Evolutionary conservation across 2,329 filamentous ascomycete genomes (phyloP).

Genomic region (Acrocalymma vagum): DNA sequence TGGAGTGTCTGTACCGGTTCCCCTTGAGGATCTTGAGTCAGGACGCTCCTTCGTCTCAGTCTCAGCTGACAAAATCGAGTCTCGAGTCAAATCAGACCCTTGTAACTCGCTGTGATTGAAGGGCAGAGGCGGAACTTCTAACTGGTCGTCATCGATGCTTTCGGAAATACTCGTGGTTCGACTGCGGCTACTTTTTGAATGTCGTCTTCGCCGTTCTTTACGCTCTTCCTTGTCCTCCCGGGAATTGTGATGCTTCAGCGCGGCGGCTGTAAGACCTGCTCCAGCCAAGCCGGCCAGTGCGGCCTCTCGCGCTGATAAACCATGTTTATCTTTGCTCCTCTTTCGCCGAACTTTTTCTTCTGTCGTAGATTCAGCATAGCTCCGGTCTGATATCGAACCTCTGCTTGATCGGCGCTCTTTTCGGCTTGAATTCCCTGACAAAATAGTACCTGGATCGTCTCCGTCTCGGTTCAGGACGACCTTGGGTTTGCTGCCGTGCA

Average conservation of each 20-base stretch:
- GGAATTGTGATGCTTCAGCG: slow-evolving; percentile 72
- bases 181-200: slow-evolving; percentile 61
- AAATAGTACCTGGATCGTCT: slow-evolving; percentile 65
- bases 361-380: slow-evolving; percentile 39
- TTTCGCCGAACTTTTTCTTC: slow-evolving; percentile 62
- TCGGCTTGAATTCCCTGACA: slow-evolving; percentile 63
- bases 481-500: slow-evolving; percentile 64
- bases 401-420: slow-evolving; percentile 65
- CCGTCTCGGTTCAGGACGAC: slow-evolving; percentile 67
- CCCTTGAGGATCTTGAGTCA: slow-evolving; percentile 70
- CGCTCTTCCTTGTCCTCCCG: slow-evolving; percentile 56
- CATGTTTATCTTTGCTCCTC: slow-evolving; percentile 61
- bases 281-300: slow-evolving; percentile 63
- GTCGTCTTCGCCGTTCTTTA: slow-evolving; percentile 55
- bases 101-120: slow-evolving; percentile 82
- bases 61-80: slow-evolving; percentile 84
- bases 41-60: slow-evolving; percentile 69
- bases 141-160: slow-evolving; percentile 58
- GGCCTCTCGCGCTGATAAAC: slow-evolving; percentile 58
- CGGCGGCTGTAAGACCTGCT: slow-evolving; percentile 68
- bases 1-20: slow-evolving; percentile 57
- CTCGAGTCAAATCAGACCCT: slow-evolving; percentile 85
- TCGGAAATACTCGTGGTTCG: slow-evolving; percentile 62
- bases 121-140: slow-evolving; percentile 81
- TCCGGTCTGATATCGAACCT: slow-evolving; percentile 57